These are phyloP conservation scores for Plasmodium sp. DNA, from an alignment of 169 alveolate species.

Conservation along the genomic window DNA sequence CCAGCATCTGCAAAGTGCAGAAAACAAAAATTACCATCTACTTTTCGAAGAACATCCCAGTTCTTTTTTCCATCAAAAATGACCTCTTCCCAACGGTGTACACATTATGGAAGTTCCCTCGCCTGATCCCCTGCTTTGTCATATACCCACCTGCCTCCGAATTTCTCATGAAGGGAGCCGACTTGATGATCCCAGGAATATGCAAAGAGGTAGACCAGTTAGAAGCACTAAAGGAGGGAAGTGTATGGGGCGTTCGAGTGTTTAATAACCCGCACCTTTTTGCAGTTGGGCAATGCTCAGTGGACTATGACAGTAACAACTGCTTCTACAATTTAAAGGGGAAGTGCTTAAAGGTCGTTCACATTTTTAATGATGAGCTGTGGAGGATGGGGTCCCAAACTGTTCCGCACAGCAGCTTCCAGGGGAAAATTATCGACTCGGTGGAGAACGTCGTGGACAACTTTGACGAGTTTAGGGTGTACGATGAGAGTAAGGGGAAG, in stretches of 20 bases:
- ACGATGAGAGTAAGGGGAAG: conserved; percentile 29
- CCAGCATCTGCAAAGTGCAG: conserved; percentile 47
- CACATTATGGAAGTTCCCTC: conserved; percentile 77
- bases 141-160: conserved; percentile 76
- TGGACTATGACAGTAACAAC: conserved; percentile 59
- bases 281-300: conserved; percentile 25
- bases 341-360: conserved; percentile 58
- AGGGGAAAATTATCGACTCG: conserved; percentile 50
- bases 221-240: conserved; percentile 64
- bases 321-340: conserved; percentile 54
- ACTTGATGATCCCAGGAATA: conserved; percentile 81
- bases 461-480: conserved; percentile 22
- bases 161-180: conserved; percentile 78
- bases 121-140: conserved; percentile 65
- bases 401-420: conserved; percentile 49
- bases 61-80: conserved; percentile 14
- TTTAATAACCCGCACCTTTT: conserved; percentile 71
- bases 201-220: conserved; percentile 61
- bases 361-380: conserved; percentile 71
- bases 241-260: conserved; percentile 73
- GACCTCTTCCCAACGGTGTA: conserved; percentile 61
- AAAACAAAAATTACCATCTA: conserved; percentile 37
- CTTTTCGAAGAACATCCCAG: conserved; percentile 59
- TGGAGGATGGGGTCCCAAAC: conserved; percentile 58
- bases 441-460: conserved; percentile 49